Evolutionary conservation across 495 filamentous ascomycete genomes (phyloP).

Genomic region (Astrothelium macrocarpum): DNA sequence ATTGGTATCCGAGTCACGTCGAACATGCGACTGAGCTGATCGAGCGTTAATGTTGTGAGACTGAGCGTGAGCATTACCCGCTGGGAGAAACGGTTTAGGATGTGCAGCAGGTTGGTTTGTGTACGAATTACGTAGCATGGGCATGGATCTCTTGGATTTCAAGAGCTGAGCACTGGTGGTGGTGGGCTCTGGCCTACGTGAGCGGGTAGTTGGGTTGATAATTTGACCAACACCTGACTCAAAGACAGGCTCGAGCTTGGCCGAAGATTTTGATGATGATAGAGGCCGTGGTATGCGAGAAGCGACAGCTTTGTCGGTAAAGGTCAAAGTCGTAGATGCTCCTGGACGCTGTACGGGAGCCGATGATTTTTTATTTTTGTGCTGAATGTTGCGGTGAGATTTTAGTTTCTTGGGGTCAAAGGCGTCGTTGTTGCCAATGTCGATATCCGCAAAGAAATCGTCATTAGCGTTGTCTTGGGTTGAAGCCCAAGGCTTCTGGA

Average conservation of each 20-base stretch:
- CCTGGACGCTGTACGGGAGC: slow-evolving; percentile 40
- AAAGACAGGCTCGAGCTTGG: slow-evolving; percentile 83
- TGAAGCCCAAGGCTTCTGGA: slow-evolving; percentile 19
- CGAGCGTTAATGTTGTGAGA: slow-evolving; percentile 59
- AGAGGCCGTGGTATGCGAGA: slow-evolving; percentile 42
- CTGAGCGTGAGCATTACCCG: slow-evolving; percentile 59
- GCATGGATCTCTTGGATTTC: slow-evolving; percentile 78
- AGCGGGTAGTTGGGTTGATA: slow-evolving; percentile 44
- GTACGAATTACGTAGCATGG: slow-evolving; percentile 54
- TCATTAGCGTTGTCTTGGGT: slow-evolving; percentile 45
- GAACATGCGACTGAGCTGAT: slow-evolving; percentile 43
- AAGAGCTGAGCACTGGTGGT: slow-evolving; percentile 66
- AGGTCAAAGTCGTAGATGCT: slow-evolving; percentile 76
- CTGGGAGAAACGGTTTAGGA: slow-evolving; percentile 68
- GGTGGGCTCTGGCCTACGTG: slow-evolving; percentile 52
- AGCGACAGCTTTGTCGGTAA: slow-evolving; percentile 61
- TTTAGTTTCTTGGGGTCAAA: slow-evolving; percentile 71
- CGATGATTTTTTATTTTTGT: slow-evolving; percentile 51
- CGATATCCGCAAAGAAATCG: slow-evolving; percentile 79
- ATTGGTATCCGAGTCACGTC: slow-evolving; percentile 59
- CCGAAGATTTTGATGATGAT: slow-evolving; percentile 50
- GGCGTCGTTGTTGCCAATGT: slow-evolving; percentile 72
- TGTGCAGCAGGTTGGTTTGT: slow-evolving; percentile 34
- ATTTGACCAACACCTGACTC: slow-evolving; percentile 70
- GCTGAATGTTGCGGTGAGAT: slow-evolving; percentile 87